Evolutionary conservation across 805 yeast species (phyloP).

Genomic region (Torulaspora delbrueckii): DNA sequence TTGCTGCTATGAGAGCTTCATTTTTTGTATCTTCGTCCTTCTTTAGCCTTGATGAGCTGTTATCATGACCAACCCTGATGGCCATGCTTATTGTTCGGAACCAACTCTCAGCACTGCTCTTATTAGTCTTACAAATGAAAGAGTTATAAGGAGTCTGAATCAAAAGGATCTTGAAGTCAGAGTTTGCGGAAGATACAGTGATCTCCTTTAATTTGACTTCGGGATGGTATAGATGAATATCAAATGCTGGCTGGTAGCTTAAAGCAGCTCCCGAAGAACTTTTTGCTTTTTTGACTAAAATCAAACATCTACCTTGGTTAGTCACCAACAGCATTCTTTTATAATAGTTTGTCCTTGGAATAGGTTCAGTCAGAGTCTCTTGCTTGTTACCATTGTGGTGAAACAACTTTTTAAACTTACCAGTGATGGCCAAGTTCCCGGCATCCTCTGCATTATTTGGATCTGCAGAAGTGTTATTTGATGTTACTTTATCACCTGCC

Average conservation of each 20-base stretch:
- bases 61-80: slow-evolving; percentile 45
- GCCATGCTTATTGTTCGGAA: slow-evolving; percentile 49
- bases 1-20: slow-evolving; percentile 21
- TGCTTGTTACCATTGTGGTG: slow-evolving; percentile 19
- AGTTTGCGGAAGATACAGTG: slow-evolving; percentile 39
- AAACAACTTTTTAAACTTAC: slow-evolving; percentile 29
- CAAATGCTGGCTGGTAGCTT: slow-evolving; percentile 45
- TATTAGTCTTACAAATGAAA: slow-evolving; percentile 53
- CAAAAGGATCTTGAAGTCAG: slow-evolving; percentile 42
- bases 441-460: slow-evolving; percentile 7
- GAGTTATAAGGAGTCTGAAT: slow-evolving; percentile 52
- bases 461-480: not conserved
- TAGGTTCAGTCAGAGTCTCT: slow-evolving; percentile 15
- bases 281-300: slow-evolving; percentile 44
- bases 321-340: slow-evolving; percentile 55
- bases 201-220: slow-evolving; percentile 58
- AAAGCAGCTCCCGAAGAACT: slow-evolving; percentile 29
- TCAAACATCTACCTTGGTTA: slow-evolving; percentile 55
- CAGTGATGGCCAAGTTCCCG: slow-evolving; percentile 19
- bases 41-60: slow-evolving; percentile 32
- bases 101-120: slow-evolving; percentile 52
- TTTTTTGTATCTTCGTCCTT: slow-evolving; percentile 11
- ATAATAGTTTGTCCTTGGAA: slow-evolving; percentile 36
- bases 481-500: not conserved
- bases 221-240: slow-evolving; percentile 49